Percentiles rank a stretch among this genome's conserved stretches.
These are phyloP conservation scores for Hymenoscyphus fraxineus DNA, from an alignment of 2,329 filamentous ascomycete species.

Conservation along the genomic window DNA sequence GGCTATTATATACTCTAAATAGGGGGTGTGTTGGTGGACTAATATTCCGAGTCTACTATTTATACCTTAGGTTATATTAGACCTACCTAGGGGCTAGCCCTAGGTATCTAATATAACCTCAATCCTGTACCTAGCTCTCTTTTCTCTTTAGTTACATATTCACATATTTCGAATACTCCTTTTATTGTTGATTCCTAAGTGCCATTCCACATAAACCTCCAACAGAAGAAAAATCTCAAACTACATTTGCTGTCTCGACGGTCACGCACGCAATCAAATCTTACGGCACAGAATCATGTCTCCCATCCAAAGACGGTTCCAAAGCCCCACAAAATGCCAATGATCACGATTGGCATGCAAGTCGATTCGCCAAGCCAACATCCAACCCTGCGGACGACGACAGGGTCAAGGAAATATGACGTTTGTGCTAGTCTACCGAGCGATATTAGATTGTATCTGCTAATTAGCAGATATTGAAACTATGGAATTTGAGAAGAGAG, in stretches of 20 bases:
- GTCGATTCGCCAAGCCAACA: conserved; percentile 24
- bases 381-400: conserved; percentile 13
- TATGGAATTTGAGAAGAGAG: conserved; percentile 11
- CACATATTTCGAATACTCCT: no score
- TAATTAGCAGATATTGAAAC: conserved; percentile 10
- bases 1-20: no score
- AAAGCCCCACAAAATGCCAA: conserved; percentile 22
- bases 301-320: conserved; percentile 20
- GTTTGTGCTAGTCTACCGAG: conserved; percentile 18
- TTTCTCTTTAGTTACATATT: no score
- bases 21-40: no score
- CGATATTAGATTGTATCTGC: conserved; percentile 17
- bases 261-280: conserved; percentile 16
- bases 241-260: conserved; percentile 22
- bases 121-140: no score
- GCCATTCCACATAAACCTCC: no score
- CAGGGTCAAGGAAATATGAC: conserved; percentile 23
- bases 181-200: no score
- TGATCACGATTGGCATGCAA: conserved; percentile 26
- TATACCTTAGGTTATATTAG: no score
- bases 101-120: no score
- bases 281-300: conserved; percentile 23
- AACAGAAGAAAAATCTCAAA: no score
- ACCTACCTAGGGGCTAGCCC: no score
- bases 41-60: no score